Evolutionary conservation across 345 rosid genomes (phyloP).

Genomic region (Cardamine chenopodiifolia): DNA sequence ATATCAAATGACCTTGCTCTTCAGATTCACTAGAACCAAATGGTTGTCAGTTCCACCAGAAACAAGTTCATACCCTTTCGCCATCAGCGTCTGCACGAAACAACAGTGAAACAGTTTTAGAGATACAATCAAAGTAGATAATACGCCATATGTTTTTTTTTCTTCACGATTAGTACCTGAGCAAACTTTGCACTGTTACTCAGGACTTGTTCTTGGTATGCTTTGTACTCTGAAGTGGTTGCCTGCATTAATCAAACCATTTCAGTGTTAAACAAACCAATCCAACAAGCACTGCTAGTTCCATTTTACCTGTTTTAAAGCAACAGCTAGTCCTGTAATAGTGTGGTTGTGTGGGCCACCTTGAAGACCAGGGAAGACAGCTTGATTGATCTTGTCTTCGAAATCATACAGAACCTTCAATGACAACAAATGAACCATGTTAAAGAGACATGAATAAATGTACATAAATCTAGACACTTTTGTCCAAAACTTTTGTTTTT

Average conservation of each 20-base stretch:
- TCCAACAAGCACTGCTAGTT: neutral
- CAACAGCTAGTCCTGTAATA: constrained; percentile 94
- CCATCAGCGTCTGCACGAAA: constrained; percentile 62
- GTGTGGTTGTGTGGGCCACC: constrained; percentile 99
- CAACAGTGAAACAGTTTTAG: neutral
- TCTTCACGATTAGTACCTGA: constrained; percentile 51
- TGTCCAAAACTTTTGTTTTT: neutral
- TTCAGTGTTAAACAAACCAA: constrained; percentile 4
- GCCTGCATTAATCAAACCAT: constrained; percentile 53
- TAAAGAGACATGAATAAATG: constrained; percentile 1
- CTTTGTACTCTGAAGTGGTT: constrained; percentile 90
- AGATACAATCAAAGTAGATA: neutral
- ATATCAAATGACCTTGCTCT: constrained; percentile 66
- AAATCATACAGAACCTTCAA: constrained; percentile 81
- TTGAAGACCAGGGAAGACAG: constrained; percentile 99
- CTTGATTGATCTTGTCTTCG: constrained; percentile 96
- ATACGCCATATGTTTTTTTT: neutral
- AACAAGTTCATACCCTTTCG: constrained; percentile 82
- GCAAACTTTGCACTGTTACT: constrained; percentile 86
- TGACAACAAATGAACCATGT: constrained; percentile 20
- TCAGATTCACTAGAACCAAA: constrained; percentile 92
- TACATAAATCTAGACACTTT: neutral
- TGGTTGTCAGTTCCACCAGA: constrained; percentile 99
- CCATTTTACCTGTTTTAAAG: constrained; percentile 72
- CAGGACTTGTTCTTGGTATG: constrained; percentile 97